These are phyloP conservation scores for Zalaria obscura DNA, from an alignment of 2,329 filamentous ascomycete genomes.

Conservation along the genomic window DNA sequence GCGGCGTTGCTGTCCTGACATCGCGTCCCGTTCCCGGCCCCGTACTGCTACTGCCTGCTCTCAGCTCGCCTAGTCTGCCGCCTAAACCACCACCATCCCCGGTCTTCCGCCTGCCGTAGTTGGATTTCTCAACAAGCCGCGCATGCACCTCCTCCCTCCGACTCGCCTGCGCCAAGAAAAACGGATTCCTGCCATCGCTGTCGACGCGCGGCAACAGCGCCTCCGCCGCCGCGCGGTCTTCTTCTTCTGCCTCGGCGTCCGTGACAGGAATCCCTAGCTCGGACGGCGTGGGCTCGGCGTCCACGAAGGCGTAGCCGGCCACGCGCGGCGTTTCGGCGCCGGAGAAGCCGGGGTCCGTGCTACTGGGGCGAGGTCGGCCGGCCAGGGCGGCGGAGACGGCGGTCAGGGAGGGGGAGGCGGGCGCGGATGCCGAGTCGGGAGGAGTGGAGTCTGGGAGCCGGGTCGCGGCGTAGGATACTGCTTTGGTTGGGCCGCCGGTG, in stretches of 20 bases:
- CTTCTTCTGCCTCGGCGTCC: slow-evolving; percentile 17
- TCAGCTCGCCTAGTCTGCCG: slow-evolving; percentile 16
- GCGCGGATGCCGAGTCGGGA: slow-evolving; percentile 19
- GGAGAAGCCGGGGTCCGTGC: slow-evolving; percentile 29
- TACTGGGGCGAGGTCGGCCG: slow-evolving; percentile 47
- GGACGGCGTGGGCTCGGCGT: slow-evolving; percentile 52
- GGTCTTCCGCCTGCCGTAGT: slow-evolving; percentile 54
- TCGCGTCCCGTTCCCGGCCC: slow-evolving; percentile 19
- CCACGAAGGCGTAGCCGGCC: slow-evolving; percentile 89
- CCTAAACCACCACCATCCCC: slow-evolving; percentile 30
- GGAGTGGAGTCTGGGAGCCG: slow-evolving; percentile 43
- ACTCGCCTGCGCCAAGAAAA: slow-evolving; percentile 61
- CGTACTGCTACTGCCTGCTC: slow-evolving; percentile 25
- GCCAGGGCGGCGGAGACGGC: slow-evolving; percentile 74
- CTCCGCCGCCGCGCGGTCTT: slow-evolving; percentile 21
- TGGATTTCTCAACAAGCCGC: slow-evolving; percentile 71
- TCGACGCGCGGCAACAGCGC: slow-evolving; percentile 31
- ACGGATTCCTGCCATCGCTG: slow-evolving; percentile 55
- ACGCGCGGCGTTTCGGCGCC: slow-evolving; percentile 76
- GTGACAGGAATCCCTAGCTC: slow-evolving; percentile 28
- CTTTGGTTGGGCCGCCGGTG: slow-evolving; percentile 58
- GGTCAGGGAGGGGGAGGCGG: slow-evolving; percentile 70
- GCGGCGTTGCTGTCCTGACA: slow-evolving; percentile 46
- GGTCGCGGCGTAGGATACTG: slow-evolving; percentile 72
- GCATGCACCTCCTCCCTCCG: slow-evolving; percentile 71